Evolutionary conservation across 208 protist species (phyloP).

Genomic region (Crithidia bombi): DNA sequence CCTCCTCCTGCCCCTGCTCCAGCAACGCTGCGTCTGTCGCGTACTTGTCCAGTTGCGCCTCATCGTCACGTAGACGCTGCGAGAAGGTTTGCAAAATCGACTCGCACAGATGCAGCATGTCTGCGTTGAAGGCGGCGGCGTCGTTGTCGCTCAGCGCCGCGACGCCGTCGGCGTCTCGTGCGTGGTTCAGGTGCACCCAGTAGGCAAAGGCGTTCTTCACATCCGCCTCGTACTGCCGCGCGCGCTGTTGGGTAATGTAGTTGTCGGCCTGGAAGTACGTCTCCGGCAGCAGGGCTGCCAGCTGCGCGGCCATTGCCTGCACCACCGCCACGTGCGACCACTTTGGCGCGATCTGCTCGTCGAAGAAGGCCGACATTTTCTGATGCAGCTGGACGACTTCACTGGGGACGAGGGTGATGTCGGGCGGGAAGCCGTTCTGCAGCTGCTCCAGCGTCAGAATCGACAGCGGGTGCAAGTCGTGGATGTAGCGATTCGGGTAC

Average conservation of each 20-base stretch:
- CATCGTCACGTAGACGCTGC: slow-evolving; percentile 73
- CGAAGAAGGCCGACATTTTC: slow-evolving; percentile 65
- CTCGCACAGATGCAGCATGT: slow-evolving; percentile 56
- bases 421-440: slow-evolving; percentile 81
- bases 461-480: slow-evolving; percentile 87
- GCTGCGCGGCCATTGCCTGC: slow-evolving; percentile 44
- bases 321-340: slow-evolving; percentile 58
- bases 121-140: slow-evolving; percentile 46
- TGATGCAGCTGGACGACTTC: slow-evolving; percentile 88
- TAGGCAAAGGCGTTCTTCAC: slow-evolving; percentile 84
- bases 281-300: slow-evolving; percentile 65
- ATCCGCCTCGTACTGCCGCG: slow-evolving; percentile 84
- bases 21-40: slow-evolving; percentile 53
- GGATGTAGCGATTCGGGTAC: slow-evolving; percentile 67
- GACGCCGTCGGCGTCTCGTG: slow-evolving; percentile 46
- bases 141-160: slow-evolving; percentile 42
- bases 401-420: slow-evolving; percentile 87
- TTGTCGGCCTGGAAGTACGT: slow-evolving; percentile 80
- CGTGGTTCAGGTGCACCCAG: slow-evolving; percentile 73
- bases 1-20: slow-evolving; percentile 22
- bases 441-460: slow-evolving; percentile 87
- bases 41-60: slow-evolving; percentile 65
- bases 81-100: slow-evolving; percentile 75
- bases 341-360: slow-evolving; percentile 39
- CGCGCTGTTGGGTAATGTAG: slow-evolving; percentile 86